Percentiles rank a stretch among this genome's conserved stretches.
Evolutionary conservation across 2,329 filamentous ascomycete species (phyloP).

Genomic region (Triangularia verruculosa): DNA sequence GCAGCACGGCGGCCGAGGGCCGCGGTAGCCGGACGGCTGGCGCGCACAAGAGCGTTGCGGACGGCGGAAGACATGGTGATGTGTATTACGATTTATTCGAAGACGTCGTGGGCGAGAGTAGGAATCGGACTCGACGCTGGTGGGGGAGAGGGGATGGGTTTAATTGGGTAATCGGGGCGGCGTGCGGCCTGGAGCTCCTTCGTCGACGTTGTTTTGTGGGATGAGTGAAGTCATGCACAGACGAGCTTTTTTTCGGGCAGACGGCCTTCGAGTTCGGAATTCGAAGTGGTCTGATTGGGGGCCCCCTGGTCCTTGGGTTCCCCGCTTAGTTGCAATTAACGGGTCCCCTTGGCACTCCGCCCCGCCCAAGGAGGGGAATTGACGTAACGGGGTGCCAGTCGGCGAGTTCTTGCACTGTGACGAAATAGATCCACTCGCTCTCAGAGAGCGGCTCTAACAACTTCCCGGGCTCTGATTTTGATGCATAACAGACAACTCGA

Average conservation of each 20-base stretch:
- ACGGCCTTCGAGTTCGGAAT: conserved; percentile 26
- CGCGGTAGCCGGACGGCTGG: conserved; percentile 37
- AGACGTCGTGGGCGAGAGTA: conserved; percentile 5
- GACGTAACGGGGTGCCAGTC: neutral
- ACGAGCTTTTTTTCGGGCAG: conserved; percentile 31
- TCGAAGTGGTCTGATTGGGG: conserved; percentile 28
- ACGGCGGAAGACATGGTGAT: conserved; percentile 51
- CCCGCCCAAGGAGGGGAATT: neutral
- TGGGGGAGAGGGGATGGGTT: conserved; percentile 28
- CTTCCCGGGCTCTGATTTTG: neutral
- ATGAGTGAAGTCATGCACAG: conserved; percentile 30
- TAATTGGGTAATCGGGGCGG: conserved; percentile 28
- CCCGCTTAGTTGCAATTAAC: conserved; percentile 4
- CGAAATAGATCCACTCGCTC: conserved; percentile 1
- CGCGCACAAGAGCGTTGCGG: conserved; percentile 47
- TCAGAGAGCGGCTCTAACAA: conserved; percentile 4
- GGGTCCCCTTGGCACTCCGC: neutral
- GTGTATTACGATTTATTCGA: conserved; percentile 40
- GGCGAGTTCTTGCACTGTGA: neutral
- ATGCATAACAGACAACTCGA: neutral
- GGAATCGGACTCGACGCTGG: conserved; percentile 9
- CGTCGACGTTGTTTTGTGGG: conserved; percentile 27
- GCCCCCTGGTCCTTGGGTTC: conserved; percentile 11
- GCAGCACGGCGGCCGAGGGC: conserved; percentile 48
- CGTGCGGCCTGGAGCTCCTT: conserved; percentile 26